Conservation (phyloP, 306 rosid species). For the Sicyos edulis region DNA sequence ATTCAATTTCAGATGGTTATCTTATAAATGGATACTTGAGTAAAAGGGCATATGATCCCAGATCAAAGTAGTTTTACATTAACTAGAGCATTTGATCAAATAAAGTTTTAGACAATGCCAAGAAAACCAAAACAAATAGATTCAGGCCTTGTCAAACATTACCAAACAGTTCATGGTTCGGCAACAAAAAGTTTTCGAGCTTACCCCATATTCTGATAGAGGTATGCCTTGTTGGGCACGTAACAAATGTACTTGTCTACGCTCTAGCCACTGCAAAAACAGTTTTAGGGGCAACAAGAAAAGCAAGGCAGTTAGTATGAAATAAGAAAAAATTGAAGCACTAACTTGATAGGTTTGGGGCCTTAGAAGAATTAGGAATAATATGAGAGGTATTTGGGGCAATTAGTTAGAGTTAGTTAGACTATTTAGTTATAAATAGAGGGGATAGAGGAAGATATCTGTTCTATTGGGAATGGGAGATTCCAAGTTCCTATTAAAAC, state of each 20-base stretch:
- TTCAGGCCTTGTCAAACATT: slow-evolving; percentile 73
- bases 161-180: neutral
- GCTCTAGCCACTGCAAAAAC: slow-evolving; percentile 67
- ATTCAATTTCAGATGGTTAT: neutral
- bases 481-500: no score
- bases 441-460: no score
- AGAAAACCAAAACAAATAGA: slow-evolving; percentile 21
- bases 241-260: slow-evolving; percentile 82
- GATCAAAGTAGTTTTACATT: neutral
- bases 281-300: neutral
- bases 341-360: no score
- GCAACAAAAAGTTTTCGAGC: slow-evolving; percentile 13
- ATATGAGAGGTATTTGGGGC: no score
- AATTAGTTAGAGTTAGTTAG: no score
- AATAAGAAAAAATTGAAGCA: neutral
- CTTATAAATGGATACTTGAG: neutral
- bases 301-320: neutral
- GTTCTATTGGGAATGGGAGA: no score
- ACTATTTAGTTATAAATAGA: no score
- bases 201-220: slow-evolving; percentile 85
- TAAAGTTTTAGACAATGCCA: neutral
- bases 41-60: neutral
- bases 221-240: slow-evolving; percentile 99
- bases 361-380: no score
- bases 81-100: neutral